phyloP scores from a whole-genome alignment of 2,329 filamentous ascomycete genomes.

The Colletotrichum sp. region DNA sequence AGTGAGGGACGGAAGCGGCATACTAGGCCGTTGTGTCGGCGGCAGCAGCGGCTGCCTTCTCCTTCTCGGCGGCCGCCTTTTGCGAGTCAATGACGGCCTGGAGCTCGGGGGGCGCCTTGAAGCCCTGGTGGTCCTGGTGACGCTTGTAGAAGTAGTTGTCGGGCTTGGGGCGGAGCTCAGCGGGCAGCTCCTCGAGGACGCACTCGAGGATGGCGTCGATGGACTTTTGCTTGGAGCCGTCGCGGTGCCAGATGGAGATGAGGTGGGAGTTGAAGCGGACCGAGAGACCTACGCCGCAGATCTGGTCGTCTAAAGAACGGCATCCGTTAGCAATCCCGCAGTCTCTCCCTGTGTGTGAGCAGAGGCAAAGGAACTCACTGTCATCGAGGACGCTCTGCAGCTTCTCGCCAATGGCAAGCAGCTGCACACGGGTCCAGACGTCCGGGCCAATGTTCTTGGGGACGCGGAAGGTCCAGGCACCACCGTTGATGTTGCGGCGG shows the following conservation, averaged over 20 bases:
- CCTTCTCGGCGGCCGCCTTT: slow-evolving; percentile 49
- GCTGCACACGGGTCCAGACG: slow-evolving; percentile 82
- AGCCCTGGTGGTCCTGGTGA: slow-evolving; percentile 87
- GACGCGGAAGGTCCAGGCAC: slow-evolving; percentile 91
- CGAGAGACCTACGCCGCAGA: slow-evolving; percentile 87
- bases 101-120: slow-evolving; percentile 67
- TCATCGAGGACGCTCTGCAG: slow-evolving; percentile 75
- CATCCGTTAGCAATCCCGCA: neutral
- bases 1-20: neutral
- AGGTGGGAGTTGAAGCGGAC: slow-evolving; percentile 89
- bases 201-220: slow-evolving; percentile 76
- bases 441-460: slow-evolving; percentile 75
- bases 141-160: slow-evolving; percentile 86
- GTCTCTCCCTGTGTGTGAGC: neutral
- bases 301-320: slow-evolving; percentile 70
- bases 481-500: slow-evolving; percentile 82
- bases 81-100: slow-evolving; percentile 63
- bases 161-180: slow-evolving; percentile 73
- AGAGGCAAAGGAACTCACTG: slow-evolving; percentile 50
- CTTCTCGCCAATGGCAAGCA: slow-evolving; percentile 83
- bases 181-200: slow-evolving; percentile 75
- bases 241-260: slow-evolving; percentile 92
- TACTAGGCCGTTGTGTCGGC: slow-evolving; percentile 22
- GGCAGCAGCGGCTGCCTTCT: slow-evolving; percentile 26
- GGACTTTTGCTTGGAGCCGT: slow-evolving; percentile 79